Evolutionary conservation across 345 rosid genomes (phyloP).

Genomic region (Lepidium africanum): DNA sequence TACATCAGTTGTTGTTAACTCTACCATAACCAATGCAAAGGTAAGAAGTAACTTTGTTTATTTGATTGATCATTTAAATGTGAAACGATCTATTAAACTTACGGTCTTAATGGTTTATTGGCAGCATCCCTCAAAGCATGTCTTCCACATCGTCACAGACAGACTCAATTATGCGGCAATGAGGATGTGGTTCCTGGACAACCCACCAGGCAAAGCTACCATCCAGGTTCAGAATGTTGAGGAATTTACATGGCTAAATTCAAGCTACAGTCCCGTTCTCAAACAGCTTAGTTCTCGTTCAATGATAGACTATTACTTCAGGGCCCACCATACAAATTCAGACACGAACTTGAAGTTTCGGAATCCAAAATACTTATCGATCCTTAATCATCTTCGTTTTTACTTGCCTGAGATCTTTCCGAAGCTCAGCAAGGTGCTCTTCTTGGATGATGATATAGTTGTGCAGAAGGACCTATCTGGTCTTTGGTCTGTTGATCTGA

Average conservation of each 20-base stretch:
- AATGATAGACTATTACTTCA: constrained; percentile 91
- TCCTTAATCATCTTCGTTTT: constrained; percentile 93
- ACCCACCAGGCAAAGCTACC: constrained; percentile 75
- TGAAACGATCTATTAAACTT: constrained; percentile 12
- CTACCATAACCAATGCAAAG: constrained; percentile 79
- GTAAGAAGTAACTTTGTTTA: constrained; percentile 28
- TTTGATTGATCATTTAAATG: neutral
- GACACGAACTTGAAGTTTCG: constrained; percentile 85
- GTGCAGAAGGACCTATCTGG: constrained; percentile 82
- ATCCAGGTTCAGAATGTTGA: constrained; percentile 90
- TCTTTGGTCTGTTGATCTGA: constrained; percentile 85
- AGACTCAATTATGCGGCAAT: constrained; percentile 93
- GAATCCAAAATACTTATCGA: constrained; percentile 93
- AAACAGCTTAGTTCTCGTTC: constrained; percentile 80
- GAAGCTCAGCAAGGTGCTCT: constrained; percentile 76
- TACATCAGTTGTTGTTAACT: constrained; percentile 87
- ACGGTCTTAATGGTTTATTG: constrained; percentile 18
- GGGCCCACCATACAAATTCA: constrained; percentile 61
- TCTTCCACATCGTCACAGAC: constrained; percentile 92
- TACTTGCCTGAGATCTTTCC: constrained; percentile 97
- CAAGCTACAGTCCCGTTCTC: constrained; percentile 96
- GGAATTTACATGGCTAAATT: constrained; percentile 87
- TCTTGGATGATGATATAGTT: constrained; percentile 92
- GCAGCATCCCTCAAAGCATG: constrained; percentile 86
- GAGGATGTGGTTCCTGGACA: constrained; percentile 96